These are phyloP conservation scores for Kalmusia sp. DNA, from an alignment of 2,329 filamentous ascomycete species.

Conservation along the genomic window DNA sequence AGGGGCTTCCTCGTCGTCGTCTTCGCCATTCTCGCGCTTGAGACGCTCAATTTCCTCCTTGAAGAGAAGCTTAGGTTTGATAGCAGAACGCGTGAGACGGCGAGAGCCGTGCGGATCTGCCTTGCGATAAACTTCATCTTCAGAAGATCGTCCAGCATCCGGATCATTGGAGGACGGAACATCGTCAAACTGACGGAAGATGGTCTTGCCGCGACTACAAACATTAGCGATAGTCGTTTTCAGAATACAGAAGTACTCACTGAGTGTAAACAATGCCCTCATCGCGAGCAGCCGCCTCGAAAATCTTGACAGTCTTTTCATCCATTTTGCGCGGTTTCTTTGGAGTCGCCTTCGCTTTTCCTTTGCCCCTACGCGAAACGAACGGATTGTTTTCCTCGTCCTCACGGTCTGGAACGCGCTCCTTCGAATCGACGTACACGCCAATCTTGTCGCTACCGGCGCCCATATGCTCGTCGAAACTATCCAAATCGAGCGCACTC, in stretches of 20 bases:
- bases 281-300: slow-evolving; percentile 68
- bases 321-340: slow-evolving; percentile 60
- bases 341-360: slow-evolving; percentile 57
- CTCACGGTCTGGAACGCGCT: slow-evolving; percentile 73
- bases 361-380: slow-evolving; percentile 58
- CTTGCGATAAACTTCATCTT: slow-evolving; percentile 50
- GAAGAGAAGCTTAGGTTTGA: slow-evolving; percentile 78
- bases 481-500: slow-evolving; percentile 52
- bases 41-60: slow-evolving; percentile 58
- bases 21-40: slow-evolving; percentile 47
- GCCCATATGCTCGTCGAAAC: slow-evolving; percentile 56
- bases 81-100: slow-evolving; percentile 69
- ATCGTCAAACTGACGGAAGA: slow-evolving; percentile 72
- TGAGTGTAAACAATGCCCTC: slow-evolving; percentile 80
- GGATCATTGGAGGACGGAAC: slow-evolving; percentile 43
- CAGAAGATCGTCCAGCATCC: slow-evolving; percentile 37
- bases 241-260: slow-evolving; percentile 62
- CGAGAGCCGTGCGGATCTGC: slow-evolving; percentile 50
- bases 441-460: slow-evolving; percentile 67
- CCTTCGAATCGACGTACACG: slow-evolving; percentile 82
- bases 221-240: neutral
- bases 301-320: slow-evolving; percentile 65
- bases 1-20: slow-evolving; percentile 65
- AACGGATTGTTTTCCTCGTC: slow-evolving; percentile 76
- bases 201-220: slow-evolving; percentile 77